A percentile compares a stretch with the other conserved stretches of the same genome.
These are phyloP conservation scores for Tuber brumale DNA, from an alignment of 495 filamentous ascomycete species.

Conservation along the genomic window DNA sequence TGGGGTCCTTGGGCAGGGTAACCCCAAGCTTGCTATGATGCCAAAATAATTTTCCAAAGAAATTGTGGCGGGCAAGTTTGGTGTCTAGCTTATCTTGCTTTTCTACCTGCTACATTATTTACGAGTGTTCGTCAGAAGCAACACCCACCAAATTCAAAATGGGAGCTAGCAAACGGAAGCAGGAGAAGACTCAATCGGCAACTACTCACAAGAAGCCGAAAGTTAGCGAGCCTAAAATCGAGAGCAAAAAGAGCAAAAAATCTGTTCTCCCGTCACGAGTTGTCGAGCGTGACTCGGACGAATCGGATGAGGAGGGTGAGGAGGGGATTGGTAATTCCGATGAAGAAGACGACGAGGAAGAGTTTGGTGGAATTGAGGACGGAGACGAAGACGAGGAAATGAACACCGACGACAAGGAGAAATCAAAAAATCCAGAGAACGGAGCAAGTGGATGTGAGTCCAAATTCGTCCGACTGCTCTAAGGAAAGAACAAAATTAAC, in stretches of 20 bases:
- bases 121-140: not conserved
- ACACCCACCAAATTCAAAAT: slow-evolving; percentile 18
- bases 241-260: slow-evolving; percentile 18
- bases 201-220: slow-evolving; percentile 28
- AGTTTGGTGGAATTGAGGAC: slow-evolving; percentile 18
- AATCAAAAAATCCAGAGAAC: slow-evolving; percentile 6
- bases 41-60: slow-evolving; percentile 21
- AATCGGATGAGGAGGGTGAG: not conserved
- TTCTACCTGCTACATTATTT: not conserved
- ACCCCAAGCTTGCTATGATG: not conserved
- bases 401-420: slow-evolving; percentile 9
- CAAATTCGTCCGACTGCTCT: not conserved
- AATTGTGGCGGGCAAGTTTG: not conserved
- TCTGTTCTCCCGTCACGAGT: not conserved
- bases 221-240: slow-evolving; percentile 26
- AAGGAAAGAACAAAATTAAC: slow-evolving; percentile 16
- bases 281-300: not conserved
- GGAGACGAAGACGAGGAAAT: slow-evolving; percentile 24
- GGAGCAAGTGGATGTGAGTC: slow-evolving; percentile 26
- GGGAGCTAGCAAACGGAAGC: slow-evolving; percentile 37
- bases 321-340: slow-evolving; percentile 16
- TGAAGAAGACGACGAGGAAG: slow-evolving; percentile 14
- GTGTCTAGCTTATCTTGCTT: slow-evolving; percentile 5
- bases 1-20: slow-evolving; percentile 21
- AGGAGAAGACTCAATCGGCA: slow-evolving; percentile 22